Base-by-base conservation (phyloP, 2,329 filamentous ascomycete genomes). In the Phoma herbarum region DNA sequence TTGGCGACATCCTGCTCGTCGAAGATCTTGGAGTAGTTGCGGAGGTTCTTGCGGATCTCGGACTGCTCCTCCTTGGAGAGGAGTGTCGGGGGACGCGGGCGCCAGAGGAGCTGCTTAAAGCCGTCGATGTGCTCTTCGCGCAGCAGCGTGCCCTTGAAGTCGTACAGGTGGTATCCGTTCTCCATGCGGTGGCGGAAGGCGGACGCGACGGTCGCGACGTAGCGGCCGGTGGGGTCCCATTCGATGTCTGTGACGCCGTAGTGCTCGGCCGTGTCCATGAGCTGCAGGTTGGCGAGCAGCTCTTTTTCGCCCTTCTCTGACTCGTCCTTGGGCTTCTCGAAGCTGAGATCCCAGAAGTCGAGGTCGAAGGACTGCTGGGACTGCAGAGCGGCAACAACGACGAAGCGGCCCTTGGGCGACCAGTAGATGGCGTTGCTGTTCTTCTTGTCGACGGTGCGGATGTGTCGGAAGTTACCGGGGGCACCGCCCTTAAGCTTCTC, bases 391-490 rank as follows among this genome's bases (percentile, higher is more conserved):
- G 93, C 95, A 54, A 99, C 88, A 45, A 98, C 89, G 35, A 98
- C 94, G 74, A 99, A 99, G 47, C 95, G 90, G 52, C 95, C 95
- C 78, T 90, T 92, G 23, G 95, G 95, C 20, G 93, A 96, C 95
- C 95, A 99, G 87, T 98, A 98, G 75, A 99, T 99, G 66, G 92
- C 93, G 75, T 99, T 99, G 86, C 91, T 97, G 82, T 96, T 98
- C 88, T 98, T 98, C 88, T 98, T 98, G 72, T 99, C 95, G 55
- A 97, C 84, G 9, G 93, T 98, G 64, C 93, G 89, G 67, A 98
- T 89, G 76, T 96, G 92, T 84, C 94, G 96, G 86, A 98, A 99
- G 84, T 96, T 97, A 64, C 95, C 95, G 31, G 91, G 84, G 23
- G 86, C 84, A 51, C 86, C 80, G 56, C 86, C 92, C 86, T 98